Conservation (phyloP, 2,329 filamentous ascomycete species). For the Dendryphion nanum region DNA sequence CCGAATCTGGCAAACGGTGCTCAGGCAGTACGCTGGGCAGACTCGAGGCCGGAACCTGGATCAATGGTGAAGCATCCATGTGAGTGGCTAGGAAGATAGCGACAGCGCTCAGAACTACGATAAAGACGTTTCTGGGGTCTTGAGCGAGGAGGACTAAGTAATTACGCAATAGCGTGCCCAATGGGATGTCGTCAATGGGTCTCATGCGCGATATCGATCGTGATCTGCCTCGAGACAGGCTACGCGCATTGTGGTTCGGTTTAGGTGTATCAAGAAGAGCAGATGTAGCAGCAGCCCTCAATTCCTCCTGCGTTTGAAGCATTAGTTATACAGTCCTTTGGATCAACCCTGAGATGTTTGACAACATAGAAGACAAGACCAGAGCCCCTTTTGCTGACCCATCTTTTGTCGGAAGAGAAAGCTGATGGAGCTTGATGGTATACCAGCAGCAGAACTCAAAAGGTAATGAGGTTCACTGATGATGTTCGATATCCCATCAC, state of each 20-base stretch:
- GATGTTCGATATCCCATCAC: too few relatives aligned
- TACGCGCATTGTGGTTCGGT: constrained; percentile 7
- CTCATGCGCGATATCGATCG: constrained; percentile 10
- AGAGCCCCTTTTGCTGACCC: too few relatives aligned
- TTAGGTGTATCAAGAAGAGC: constrained; percentile 2
- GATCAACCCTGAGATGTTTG: too few relatives aligned
- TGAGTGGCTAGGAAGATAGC: constrained; percentile 42
- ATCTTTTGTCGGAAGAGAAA: too few relatives aligned
- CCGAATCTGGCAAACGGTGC: not conserved
- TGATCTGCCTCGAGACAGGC: constrained; percentile 8
- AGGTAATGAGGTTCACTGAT: too few relatives aligned
- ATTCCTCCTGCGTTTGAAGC: too few relatives aligned
- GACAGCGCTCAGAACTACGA: constrained; percentile 46
- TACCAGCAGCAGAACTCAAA: too few relatives aligned
- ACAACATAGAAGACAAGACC: too few relatives aligned
- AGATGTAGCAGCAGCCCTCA: not conserved
- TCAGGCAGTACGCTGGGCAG: constrained; percentile 3
- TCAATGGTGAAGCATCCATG: constrained; percentile 11
- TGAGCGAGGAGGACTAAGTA: constrained; percentile 53
- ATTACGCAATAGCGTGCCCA: constrained; percentile 53
- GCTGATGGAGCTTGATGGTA: too few relatives aligned
- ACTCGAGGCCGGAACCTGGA: constrained; percentile 6
- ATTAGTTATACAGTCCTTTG: too few relatives aligned
- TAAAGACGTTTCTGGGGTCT: constrained; percentile 54
- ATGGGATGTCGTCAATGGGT: constrained; percentile 45